phyloP scores from a whole-genome alignment of 2,329 filamentous ascomycete species.

The Aspergillus persii region DNA sequence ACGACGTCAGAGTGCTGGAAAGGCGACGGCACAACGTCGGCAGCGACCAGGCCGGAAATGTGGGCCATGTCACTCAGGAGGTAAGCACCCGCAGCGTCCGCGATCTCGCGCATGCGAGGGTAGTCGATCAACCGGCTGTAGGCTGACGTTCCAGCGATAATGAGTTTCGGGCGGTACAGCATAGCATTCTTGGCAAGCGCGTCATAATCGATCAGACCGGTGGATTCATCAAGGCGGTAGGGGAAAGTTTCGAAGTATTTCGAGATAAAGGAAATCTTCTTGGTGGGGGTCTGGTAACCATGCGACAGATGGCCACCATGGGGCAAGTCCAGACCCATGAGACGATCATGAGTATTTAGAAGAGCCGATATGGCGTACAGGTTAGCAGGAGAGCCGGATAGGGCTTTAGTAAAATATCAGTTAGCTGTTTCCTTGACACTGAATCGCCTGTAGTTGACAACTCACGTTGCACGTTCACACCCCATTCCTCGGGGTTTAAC shows the following conservation, averaged over 20 bases:
- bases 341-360: slow-evolving; percentile 89
- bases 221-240: slow-evolving; percentile 74
- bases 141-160: slow-evolving; percentile 93
- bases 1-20: slow-evolving; percentile 94
- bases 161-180: slow-evolving; percentile 92
- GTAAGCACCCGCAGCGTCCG: slow-evolving; percentile 90
- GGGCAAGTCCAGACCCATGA: slow-evolving; percentile 95
- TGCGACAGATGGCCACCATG: slow-evolving; percentile 94
- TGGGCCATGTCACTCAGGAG: slow-evolving; percentile 98
- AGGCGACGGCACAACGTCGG: slow-evolving; percentile 87
- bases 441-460: slow-evolving; percentile 6
- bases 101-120: slow-evolving; percentile 90
- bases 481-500: slow-evolving; percentile 82
- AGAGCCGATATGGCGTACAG: slow-evolving; percentile 89
- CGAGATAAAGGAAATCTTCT: slow-evolving; percentile 96
- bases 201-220: slow-evolving; percentile 97
- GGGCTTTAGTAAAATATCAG: slow-evolving; percentile 51
- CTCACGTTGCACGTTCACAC: slow-evolving; percentile 89
- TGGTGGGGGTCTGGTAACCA: slow-evolving; percentile 93
- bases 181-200: slow-evolving; percentile 83
- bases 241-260: slow-evolving; percentile 99
- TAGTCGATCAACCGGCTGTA: slow-evolving; percentile 99
- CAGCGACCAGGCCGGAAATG: slow-evolving; percentile 93
- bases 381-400: slow-evolving; percentile 76
- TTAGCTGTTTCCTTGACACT: slow-evolving; percentile 4